These are phyloP conservation scores for Drosera capensis DNA, from an alignment of 148 eudicot species.

Conservation along the genomic window DNA sequence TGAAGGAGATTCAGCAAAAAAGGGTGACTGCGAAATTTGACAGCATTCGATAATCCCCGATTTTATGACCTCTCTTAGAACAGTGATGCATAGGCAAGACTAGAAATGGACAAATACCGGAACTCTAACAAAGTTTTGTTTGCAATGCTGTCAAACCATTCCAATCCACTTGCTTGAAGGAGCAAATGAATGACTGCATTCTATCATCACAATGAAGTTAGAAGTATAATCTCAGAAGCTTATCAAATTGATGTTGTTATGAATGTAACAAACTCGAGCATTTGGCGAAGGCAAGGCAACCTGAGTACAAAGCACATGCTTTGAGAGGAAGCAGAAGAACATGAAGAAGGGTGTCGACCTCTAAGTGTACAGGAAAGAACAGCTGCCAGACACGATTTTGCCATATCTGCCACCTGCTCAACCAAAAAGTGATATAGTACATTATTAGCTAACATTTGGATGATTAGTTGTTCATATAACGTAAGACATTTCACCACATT, in stretches of 20 bases:
- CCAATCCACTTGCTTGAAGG: conserved; percentile 31
- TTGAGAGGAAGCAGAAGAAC: conserved; percentile 30
- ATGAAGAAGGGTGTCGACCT: conserved; percentile 27
- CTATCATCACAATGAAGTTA: conserved; percentile 7
- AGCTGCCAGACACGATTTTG: conserved; percentile 36
- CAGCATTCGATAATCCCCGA: too few relatives aligned
- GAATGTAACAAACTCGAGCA: not conserved
- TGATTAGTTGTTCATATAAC: not conserved
- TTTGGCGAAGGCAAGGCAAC: conserved; percentile 5
- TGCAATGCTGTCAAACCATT: conserved; percentile 39
- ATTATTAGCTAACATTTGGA: not conserved
- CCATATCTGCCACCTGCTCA: conserved; percentile 29
- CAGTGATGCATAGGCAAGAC: not conserved
- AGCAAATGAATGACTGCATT: conserved; percentile 30
- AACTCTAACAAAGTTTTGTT: conserved; percentile 22
- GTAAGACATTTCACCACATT: not conserved
- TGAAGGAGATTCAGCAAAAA: conserved; percentile 1
- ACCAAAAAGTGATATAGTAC: not conserved
- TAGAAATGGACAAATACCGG: conserved; percentile 10
- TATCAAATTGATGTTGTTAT: not conserved
- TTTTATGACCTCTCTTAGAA: too few relatives aligned
- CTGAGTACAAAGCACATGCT: conserved; percentile 25
- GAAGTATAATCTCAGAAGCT: not conserved
- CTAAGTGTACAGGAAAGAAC: conserved; percentile 23
- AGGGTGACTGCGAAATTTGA: too few relatives aligned